These are phyloP conservation scores for Solanum clarkiae DNA, from an alignment of 257 asterid species.

Conservation along the genomic window DNA sequence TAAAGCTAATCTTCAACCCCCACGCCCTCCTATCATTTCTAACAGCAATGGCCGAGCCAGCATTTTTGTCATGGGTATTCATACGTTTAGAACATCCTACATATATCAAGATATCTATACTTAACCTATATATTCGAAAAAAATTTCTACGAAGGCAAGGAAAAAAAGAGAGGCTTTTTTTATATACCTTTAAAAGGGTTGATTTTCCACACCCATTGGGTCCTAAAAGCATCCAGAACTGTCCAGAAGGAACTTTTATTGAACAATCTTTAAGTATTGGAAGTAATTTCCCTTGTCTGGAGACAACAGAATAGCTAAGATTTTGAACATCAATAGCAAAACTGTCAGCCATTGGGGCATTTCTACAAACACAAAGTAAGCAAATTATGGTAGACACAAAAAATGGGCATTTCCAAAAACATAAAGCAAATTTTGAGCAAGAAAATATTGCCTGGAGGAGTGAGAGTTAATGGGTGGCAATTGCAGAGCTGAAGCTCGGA, in stretches of 20 bases:
- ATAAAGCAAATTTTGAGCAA: neutral
- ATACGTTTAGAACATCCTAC: no score
- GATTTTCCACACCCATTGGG: conserved; percentile 96
- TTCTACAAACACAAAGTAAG: conserved; percentile 8
- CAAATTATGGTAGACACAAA: neutral
- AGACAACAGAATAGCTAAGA: conserved; percentile 42
- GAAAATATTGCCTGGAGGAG: conserved; percentile 5
- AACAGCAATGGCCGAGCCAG: no score
- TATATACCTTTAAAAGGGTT: conserved; percentile 66
- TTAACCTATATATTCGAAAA: no score
- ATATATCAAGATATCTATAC: no score
- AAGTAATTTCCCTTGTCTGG: conserved; percentile 32
- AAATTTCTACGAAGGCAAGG: no score
- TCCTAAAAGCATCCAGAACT: conserved; percentile 97
- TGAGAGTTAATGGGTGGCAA: conserved; percentile 22
- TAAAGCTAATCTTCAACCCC: no score
- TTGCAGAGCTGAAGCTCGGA: conserved; percentile 27
- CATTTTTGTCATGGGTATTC: no score
- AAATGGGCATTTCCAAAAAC: neutral
- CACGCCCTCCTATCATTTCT: no score
- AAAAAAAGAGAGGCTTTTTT: neutral
- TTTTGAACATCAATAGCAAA: conserved; percentile 53
- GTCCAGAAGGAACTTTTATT: conserved; percentile 64
- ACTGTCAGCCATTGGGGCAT: conserved; percentile 13
- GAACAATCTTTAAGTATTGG: conserved; percentile 78